Evolutionary conservation across 202 grass and related monocot genomes (phyloP).

Genomic region (Schoenoplectus tabernaemontani): DNA sequence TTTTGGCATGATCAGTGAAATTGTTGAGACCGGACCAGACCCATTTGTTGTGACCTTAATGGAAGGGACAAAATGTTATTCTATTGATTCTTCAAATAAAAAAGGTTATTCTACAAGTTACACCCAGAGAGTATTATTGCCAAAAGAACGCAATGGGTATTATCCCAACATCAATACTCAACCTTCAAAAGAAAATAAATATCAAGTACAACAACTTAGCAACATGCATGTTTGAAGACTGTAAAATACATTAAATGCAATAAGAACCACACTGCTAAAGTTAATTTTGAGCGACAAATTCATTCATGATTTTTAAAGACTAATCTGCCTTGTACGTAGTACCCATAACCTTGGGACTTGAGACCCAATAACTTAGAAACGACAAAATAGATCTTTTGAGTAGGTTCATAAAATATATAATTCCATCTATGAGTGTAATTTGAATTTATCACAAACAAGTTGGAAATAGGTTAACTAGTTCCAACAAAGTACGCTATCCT

Average conservation of each 20-base stretch:
- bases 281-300: too few relatives aligned
- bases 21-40: conserved; percentile 45
- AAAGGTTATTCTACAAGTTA: neutral
- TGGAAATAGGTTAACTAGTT: too few relatives aligned
- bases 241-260: neutral
- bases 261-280: neutral
- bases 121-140: neutral
- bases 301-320: neutral
- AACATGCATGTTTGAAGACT: neutral
- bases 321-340: neutral
- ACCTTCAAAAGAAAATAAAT: neutral
- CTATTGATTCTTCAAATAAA: neutral
- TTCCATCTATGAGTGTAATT: neutral
- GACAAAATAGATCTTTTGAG: neutral
- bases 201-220: neutral
- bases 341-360: neutral
- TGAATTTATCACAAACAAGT: neutral
- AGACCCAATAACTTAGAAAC: neutral
- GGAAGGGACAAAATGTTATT: neutral
- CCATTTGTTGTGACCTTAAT: conserved; percentile 37
- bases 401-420: neutral
- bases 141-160: neutral
- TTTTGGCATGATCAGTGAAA: conserved; percentile 40
- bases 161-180: neutral
- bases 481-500: too few relatives aligned